These are phyloP conservation scores for Phalaenopsis equestris DNA, from an alignment of 106 monocot genomes.

Conservation along the genomic window DNA sequence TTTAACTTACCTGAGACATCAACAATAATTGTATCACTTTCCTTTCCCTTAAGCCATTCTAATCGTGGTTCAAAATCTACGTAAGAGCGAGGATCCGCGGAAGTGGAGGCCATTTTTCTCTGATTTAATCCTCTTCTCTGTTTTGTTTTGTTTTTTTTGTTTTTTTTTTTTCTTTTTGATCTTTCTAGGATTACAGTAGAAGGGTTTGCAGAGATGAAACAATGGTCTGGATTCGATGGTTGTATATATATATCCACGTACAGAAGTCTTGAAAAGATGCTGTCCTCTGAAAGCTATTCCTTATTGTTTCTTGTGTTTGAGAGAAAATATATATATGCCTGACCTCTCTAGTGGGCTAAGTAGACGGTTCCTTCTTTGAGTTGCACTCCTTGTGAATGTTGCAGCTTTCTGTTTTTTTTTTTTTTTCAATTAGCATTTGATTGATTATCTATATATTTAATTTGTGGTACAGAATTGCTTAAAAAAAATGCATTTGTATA, in stretches of 20 bases:
- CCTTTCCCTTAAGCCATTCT: slow-evolving; percentile 9
- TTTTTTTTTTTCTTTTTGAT: neutral
- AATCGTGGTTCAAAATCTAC: slow-evolving; percentile 10
- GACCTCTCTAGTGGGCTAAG: neutral
- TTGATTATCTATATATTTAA: neutral
- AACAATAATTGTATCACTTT: slow-evolving; percentile 6
- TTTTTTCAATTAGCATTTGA: neutral
- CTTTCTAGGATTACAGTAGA: neutral
- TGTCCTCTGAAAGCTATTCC: slow-evolving; percentile 1
- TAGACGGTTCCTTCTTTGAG: neutral
- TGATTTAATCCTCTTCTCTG: no score
- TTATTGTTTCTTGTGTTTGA: neutral
- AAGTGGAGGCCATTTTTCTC: slow-evolving; percentile 3
- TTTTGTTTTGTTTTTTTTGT: no score
- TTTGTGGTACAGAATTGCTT: neutral
- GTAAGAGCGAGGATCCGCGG: slow-evolving; percentile 8
- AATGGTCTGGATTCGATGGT: neutral
- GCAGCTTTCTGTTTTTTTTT: neutral
- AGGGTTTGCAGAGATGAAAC: neutral
- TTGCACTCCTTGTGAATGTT: neutral
- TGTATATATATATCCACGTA: neutral
- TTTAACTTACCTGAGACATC: slow-evolving; percentile 8
- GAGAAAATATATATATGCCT: neutral
- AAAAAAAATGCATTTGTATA: neutral
- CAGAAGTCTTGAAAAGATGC: neutral